These are phyloP conservation scores for Aspergillus sp. DNA, from an alignment of 2,329 filamentous ascomycete genomes.

Conservation along the genomic window DNA sequence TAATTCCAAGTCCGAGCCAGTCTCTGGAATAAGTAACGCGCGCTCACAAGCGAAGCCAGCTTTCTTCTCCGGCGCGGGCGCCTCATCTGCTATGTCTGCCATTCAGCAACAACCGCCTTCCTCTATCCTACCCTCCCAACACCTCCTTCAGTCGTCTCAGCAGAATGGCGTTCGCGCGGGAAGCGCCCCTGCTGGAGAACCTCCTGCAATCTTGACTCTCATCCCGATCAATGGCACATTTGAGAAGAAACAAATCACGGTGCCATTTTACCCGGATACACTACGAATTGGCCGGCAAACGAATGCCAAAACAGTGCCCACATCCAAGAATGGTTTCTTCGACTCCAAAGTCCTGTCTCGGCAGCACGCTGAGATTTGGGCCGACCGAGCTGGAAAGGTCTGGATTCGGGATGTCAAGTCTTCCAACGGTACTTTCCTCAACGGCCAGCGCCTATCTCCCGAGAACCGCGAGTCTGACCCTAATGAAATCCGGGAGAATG, in stretches of 20 bases:
- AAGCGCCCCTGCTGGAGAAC: conserved; percentile 52
- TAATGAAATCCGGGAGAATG: conserved; percentile 85
- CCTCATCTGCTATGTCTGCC: conserved; percentile 62
- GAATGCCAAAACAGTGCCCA: conserved; percentile 92
- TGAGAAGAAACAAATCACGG: conserved; percentile 91
- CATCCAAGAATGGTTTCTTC: conserved; percentile 89
- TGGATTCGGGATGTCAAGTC: conserved; percentile 98
- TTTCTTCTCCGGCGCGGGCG: conserved; percentile 57
- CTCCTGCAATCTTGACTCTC: conserved; percentile 78
- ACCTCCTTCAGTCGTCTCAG: conserved; percentile 63
- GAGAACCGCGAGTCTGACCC: conserved; percentile 97
- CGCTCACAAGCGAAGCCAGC: conserved; percentile 62
- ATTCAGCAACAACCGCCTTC: conserved; percentile 57
- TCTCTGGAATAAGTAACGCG: conserved; percentile 61
- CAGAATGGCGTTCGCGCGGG: conserved; percentile 56
- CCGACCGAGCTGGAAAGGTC: conserved; percentile 79
- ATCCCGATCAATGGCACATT: conserved; percentile 94
- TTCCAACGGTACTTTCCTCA: conserved; percentile 98
- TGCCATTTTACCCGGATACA: conserved; percentile 92
- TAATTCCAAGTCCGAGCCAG: conserved; percentile 64
- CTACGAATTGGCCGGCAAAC: conserved; percentile 94
- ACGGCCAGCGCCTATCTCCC: conserved; percentile 81
- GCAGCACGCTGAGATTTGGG: conserved; percentile 95
- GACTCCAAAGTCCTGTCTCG: conserved; percentile 96
- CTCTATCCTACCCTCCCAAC: conserved; percentile 66